Conservation (phyloP, 345 rosid species). For the Pugionium dolabratum region DNA sequence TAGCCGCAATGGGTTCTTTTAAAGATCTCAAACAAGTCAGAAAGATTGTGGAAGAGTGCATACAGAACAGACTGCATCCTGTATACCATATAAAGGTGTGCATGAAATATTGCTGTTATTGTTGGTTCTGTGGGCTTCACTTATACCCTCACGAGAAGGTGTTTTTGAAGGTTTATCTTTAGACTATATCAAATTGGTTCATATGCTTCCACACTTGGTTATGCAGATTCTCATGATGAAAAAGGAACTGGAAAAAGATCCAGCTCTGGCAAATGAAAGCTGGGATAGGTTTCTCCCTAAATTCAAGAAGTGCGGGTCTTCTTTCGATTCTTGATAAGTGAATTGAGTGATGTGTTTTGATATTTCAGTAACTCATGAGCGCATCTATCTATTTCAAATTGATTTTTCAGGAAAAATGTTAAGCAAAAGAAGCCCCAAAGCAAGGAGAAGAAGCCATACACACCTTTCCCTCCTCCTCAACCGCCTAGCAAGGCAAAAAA, state of each 20-base stretch:
- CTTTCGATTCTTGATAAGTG: background rate
- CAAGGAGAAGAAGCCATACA: no score
- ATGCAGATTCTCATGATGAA: no score
- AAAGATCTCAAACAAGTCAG: conserved; percentile 84
- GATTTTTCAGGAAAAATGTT: no score
- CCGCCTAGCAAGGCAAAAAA: conserved; percentile 54
- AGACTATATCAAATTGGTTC: background rate
- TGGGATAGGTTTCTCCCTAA: no score
- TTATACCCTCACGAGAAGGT: background rate
- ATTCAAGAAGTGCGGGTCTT: no score
- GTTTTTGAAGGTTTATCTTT: conserved; percentile 25
- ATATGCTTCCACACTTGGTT: no score
- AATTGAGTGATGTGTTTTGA: conserved; percentile 14
- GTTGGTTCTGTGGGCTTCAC: background rate
- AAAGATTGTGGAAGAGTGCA: conserved; percentile 22
- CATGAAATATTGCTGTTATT: background rate
- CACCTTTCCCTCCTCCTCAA: no score
- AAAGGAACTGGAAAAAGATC: no score
- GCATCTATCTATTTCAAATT: no score
- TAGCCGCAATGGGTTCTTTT: conserved; percentile 86
- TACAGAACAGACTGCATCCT: conserved; percentile 80
- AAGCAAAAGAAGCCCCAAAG: no score
- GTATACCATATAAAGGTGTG: conserved; percentile 47
- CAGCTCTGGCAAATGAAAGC: no score
- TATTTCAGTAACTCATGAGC: conserved; percentile 19